Base-by-base conservation (phyloP, 2,329 filamentous ascomycete species). In the Exophiala sp. region DNA sequence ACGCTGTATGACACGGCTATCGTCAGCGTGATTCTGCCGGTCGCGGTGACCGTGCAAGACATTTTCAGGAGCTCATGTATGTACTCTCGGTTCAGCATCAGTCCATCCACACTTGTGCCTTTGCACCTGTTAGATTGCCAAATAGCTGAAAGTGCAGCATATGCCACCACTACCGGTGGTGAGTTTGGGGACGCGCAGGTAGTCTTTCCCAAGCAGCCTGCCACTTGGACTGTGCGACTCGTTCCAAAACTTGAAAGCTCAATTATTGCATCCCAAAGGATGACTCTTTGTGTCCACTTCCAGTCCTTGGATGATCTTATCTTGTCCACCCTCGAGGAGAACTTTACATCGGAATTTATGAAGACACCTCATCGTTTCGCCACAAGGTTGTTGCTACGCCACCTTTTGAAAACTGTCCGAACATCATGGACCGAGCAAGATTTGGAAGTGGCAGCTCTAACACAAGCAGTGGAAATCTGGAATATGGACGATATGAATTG, bases 41-140 rank as follows among this genome's bases (percentile, higher is more conserved):
- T 99, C 3, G 91, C 92, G 2, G 94, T 99, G 58, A 97, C 97
- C 61, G 94, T 99, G 5, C 91, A 97, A 65, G 94, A 99, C 63
- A 83, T 95, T 24, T 97, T 97, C 76, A 95, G 96, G 67, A 84
- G 89, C 59, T 75, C 84, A 6, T 79, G 83, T 0, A 78, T 97
- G 0, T 94, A 94, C 66, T 96, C 91, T 0, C 86, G 87, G 8
- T 99, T 99, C 68, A 95, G 89, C 11, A 86, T 99, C 48, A 91
- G 89, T 10, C 91, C 91, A 0, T 87, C 89, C 1, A 89, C 80
- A 52, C 69, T 81, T 20, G 85, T 86, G 29, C 94, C 94, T 0
- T 70, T 97, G 8, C 81, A 87, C 3, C 74, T 99, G 5, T 78
- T 88, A 42, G 81, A 81, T 50, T 89, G 88, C 60, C 78, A 83